phyloP scores from a whole-genome alignment of 2,329 filamentous ascomycete genomes.

The Clonostachys sp. region DNA sequence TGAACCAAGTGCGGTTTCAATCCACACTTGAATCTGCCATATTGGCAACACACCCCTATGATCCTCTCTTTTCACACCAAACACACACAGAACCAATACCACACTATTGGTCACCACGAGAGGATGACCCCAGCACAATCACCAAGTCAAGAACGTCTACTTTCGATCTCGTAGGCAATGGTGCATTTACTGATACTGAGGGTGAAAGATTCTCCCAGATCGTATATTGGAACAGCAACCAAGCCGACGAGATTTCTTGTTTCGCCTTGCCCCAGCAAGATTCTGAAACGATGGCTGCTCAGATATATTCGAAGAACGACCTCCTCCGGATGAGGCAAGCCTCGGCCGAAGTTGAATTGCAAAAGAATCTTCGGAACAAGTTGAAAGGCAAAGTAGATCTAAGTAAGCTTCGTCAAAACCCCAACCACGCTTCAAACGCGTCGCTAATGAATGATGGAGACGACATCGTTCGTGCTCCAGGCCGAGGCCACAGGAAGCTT shows the following conservation, averaged over 20 bases:
- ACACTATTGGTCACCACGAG: too few relatives aligned
- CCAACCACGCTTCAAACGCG: not conserved
- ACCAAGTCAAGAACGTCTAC: too few relatives aligned
- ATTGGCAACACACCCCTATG: too few relatives aligned
- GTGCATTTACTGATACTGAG: too few relatives aligned
- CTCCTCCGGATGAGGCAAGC: constrained; percentile 28
- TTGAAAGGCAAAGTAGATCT: constrained; percentile 33
- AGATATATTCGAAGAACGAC: constrained; percentile 36
- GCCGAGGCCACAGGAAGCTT: constrained; percentile 14
- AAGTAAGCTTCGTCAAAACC: constrained; percentile 20
- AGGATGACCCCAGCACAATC: too few relatives aligned
- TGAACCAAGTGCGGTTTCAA: too few relatives aligned
- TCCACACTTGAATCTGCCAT: too few relatives aligned
- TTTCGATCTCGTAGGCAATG: too few relatives aligned
- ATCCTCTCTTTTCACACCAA: too few relatives aligned
- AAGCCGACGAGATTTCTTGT: constrained; percentile 30
- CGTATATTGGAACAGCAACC: not conserved
- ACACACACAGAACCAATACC: too few relatives aligned
- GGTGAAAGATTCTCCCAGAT: too few relatives aligned
- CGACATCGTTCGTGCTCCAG: constrained; percentile 20
- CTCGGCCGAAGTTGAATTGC: constrained; percentile 16
- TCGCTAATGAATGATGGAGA: constrained; percentile 7
- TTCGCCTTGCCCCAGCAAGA: constrained; percentile 29
- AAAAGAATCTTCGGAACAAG: constrained; percentile 18
- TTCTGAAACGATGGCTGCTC: constrained; percentile 24